Evolutionary conservation across 495 filamentous ascomycete species (phyloP), one percentile per base, ranked within the genome.

Genomic region (Letharia lupina): DNA sequence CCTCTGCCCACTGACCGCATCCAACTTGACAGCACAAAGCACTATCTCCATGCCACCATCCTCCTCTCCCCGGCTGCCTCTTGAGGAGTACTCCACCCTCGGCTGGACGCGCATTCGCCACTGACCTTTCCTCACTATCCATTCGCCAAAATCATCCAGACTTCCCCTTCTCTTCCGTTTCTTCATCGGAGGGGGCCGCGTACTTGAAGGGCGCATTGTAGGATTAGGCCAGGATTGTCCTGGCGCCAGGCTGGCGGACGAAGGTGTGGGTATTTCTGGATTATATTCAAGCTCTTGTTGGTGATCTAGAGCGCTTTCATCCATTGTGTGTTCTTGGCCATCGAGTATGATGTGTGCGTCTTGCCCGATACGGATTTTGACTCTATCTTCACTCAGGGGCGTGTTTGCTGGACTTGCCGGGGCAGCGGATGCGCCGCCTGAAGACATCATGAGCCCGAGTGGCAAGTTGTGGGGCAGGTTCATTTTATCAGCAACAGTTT

Each of bases 401-500:
- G 87, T 89, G 67, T 87, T 89, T 1, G 87, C 87, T 0, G 89
- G 88, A 60, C 85, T 88, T 1, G 84, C 78, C 75, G 66, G 75
- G 75, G 65, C 78, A 72, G 44, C 79, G 75, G 44, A 83, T 79
- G 57, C 82, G 67, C 57, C 82, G 70, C 84, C 76, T 37, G 76
- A 70, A 63, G 82, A 71, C 77, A 90, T 86, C 72, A 90, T 78
- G 48, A 91, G 72, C 16, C 90, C 90, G 10, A 91, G 74, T 0
- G 87, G 86, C 33, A 87, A 83, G 8, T 82, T 86, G 31, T 81
- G 82, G 2, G 88, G 86, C 3, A 91, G 73, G 63, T 88, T 88
- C 67, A 93, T 84, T 73, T 94, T 96, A 50, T 89, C 89, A 33
- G 89, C 85, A 9, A 96, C 81, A 4, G 93, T 86, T 69, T 91